These are phyloP conservation scores for Rhodotorula diobovata DNA, from an alignment of 768 basidiomycete species.

Conservation along the genomic window DNA sequence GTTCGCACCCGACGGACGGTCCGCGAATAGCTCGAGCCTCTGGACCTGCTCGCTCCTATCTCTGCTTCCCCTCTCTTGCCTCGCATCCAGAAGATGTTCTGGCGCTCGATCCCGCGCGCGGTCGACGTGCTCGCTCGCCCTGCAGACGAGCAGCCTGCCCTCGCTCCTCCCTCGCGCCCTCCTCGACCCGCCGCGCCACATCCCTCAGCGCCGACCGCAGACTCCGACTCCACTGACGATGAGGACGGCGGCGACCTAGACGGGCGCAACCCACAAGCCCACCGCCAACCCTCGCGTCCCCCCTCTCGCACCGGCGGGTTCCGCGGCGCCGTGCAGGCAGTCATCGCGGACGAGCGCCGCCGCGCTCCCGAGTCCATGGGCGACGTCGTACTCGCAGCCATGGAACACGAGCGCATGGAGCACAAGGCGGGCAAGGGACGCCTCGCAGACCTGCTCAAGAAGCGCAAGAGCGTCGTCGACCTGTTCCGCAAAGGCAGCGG, in stretches of 20 bases:
- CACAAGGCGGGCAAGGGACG: not conserved
- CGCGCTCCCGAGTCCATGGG: not conserved
- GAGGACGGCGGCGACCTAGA: not conserved
- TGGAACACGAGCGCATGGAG: not conserved
- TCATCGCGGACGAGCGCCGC: not conserved
- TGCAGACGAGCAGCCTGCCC: not conserved
- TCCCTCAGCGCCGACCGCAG: not conserved
- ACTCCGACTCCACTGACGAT: not conserved
- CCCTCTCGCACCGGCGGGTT: not conserved
- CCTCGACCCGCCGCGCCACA: not conserved
- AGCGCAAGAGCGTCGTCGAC: conserved; percentile 2
- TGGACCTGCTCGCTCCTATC: not conserved
- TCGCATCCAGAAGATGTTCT: conserved; percentile 5
- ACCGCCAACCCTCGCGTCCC: not conserved
- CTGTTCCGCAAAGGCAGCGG: not conserved
- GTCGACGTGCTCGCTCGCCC: conserved; percentile 6
- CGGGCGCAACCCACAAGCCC: not conserved
- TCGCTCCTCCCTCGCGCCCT: not conserved
- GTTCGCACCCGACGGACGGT: not conserved
- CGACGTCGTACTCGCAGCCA: not conserved
- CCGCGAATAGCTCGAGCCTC: too few species aligned
- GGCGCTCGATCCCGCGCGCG: conserved; percentile 2
- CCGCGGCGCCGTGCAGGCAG: not conserved
- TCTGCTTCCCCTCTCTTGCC: not conserved
- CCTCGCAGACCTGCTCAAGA: not conserved